Evolutionary conservation across 495 filamentous ascomycete species (phyloP), one percentile per base, ranked within the genome.

Genomic region (Lichina pygmaea): DNA sequence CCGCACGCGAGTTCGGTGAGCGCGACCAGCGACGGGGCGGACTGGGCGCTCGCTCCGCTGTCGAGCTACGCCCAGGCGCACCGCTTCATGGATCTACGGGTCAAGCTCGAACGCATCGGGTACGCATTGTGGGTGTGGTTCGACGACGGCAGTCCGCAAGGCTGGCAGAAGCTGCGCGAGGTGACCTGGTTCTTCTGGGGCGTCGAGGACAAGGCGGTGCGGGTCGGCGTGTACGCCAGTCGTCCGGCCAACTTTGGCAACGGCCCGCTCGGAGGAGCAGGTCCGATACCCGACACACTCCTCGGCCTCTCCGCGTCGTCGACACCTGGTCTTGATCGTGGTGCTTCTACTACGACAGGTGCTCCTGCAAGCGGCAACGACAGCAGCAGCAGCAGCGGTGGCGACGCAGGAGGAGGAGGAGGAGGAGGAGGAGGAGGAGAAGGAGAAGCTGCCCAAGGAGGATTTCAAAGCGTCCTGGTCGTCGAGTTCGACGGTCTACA

Each of bases 101-200:
- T 73, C 51, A 73, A 73, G 53, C 56, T 73, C n/a, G 69, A 73
- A 53, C 62, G 69, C 24, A 60, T 73, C 42, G 68, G 68, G 7
- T 57, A 70, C 52, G 60, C 66, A 5, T 60, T 73, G 30, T 71
- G 68, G 68, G 62, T 73, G 42, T 73, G 65, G 66, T 73, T 48
- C 46, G 34, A 13, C 10, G 31, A 71, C 47, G 65, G 68, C 54
- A 55, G 61, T 8, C 60, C 62, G 7, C 57, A 57, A 12, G 53
- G 61, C 9, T 73, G 69, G 69, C 66, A 66, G 58, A 73, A 73
- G 54, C 50, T 73, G 54, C 52, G 69, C 7, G 69, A 73, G 52
- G 67, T 73, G 31, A 69, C 66, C 8, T 71, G 67, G 65, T 73
- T 73, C 51, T 73, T 73, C 50, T 71, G 67, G 53, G 68, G 68